phyloP scores from a whole-genome alignment of 192 early-diverging fungal species.

The Coemansia sp. region DNA sequence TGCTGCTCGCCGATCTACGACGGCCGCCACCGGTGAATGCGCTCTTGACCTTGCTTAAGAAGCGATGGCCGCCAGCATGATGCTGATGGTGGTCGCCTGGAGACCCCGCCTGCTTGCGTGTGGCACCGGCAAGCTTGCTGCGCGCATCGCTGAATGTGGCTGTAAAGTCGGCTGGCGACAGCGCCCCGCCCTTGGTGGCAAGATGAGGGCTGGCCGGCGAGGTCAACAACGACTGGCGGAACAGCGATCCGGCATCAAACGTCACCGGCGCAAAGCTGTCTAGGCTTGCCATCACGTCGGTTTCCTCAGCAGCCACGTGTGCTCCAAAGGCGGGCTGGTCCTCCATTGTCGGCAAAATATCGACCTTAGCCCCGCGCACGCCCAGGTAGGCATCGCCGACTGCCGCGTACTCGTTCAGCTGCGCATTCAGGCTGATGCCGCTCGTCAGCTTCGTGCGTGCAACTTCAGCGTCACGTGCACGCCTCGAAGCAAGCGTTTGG shows the following conservation, averaged over 20 bases:
- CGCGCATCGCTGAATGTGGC: slow-evolving; percentile 41
- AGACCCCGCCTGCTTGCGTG: slow-evolving; percentile 2
- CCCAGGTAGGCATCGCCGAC: slow-evolving; percentile 13
- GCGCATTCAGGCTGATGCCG: too few species aligned
- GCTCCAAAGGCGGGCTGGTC: neutral
- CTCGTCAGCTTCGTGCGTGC: too few species aligned
- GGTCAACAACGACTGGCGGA: slow-evolving; percentile 25
- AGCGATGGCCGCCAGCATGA: slow-evolving; percentile 24
- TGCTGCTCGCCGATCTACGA: slow-evolving; percentile 8
- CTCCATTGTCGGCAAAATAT: neutral
- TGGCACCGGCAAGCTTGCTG: slow-evolving; percentile 17
- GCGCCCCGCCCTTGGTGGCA: slow-evolving; percentile 7
- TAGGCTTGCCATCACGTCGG: slow-evolving; percentile 11
- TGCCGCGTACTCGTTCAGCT: too few species aligned
- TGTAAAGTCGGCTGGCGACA: slow-evolving; percentile 35
- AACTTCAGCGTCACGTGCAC: too few species aligned
- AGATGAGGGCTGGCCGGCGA: slow-evolving; percentile 1
- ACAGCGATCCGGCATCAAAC: slow-evolving; percentile 35
- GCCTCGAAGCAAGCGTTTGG: neutral
- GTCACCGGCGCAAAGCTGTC: slow-evolving; percentile 39
- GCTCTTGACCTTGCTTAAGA: slow-evolving; percentile 40
- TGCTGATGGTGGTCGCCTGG: too few species aligned
- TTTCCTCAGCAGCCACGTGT: neutral
- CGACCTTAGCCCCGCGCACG: slow-evolving; percentile 9
- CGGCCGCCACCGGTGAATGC: slow-evolving; percentile 28